Evolutionary conservation across 2,329 filamentous ascomycete species (phyloP).

Genomic region (Sporothrix euskadiensis): DNA sequence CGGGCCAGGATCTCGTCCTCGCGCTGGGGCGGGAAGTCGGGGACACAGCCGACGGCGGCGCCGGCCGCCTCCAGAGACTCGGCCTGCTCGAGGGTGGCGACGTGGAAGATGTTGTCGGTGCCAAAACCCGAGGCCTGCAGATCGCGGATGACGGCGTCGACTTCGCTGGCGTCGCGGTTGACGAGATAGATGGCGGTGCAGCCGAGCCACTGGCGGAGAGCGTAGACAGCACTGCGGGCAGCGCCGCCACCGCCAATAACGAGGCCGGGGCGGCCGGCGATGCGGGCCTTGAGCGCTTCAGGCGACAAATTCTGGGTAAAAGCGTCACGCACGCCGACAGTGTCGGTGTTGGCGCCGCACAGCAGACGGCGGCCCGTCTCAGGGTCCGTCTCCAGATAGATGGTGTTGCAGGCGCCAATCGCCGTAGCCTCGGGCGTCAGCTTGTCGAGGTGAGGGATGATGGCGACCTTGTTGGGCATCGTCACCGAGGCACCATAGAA

Average conservation of each 20-base stretch:
- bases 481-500: conserved; percentile 73
- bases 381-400: conserved; percentile 59
- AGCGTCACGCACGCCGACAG: conserved; percentile 72
- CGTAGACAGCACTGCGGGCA: conserved; percentile 75
- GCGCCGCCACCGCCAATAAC: conserved; percentile 78
- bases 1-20: conserved; percentile 62
- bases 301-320: conserved; percentile 58
- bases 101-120: conserved; percentile 56
- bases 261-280: conserved; percentile 58
- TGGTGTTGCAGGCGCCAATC: conserved; percentile 78
- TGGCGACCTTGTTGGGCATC: conserved; percentile 81
- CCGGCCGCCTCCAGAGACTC: conserved; percentile 58
- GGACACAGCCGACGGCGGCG: conserved; percentile 72
- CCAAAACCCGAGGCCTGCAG: conserved; percentile 62
- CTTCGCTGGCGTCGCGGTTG: conserved; percentile 69
- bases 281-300: conserved; percentile 34
- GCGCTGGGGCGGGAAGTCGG: conserved; percentile 70
- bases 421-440: conserved; percentile 70
- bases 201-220: conserved; percentile 68
- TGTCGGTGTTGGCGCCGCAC: conserved; percentile 80
- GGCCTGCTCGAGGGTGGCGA: conserved; percentile 63
- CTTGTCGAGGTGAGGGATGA: conserved; percentile 71
- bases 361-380: conserved; percentile 50
- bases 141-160: conserved; percentile 65
- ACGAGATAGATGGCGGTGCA: conserved; percentile 72